phyloP scores from a whole-genome alignment of 2,329 filamentous ascomycete species.

The Aspergillus nomiae region DNA sequence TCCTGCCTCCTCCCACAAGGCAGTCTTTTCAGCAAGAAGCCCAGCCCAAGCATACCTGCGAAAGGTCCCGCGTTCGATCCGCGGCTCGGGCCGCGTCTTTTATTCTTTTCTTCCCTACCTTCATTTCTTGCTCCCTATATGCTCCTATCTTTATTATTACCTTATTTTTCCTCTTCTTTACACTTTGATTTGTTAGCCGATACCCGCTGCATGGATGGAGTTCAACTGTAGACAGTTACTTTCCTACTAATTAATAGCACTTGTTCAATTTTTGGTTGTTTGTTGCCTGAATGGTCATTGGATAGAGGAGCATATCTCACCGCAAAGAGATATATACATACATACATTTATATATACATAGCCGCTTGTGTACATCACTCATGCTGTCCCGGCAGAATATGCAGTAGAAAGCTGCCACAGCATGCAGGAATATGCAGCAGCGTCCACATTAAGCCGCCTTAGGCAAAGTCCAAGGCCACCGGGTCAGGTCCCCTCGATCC shows the following conservation, averaged over 20 bases:
- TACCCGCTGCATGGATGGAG: slow-evolving; percentile 6
- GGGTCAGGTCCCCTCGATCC: not conserved
- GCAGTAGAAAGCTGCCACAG: not conserved
- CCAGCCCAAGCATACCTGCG: slow-evolving; percentile 30
- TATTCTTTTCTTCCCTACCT: not conserved
- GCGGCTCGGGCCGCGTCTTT: slow-evolving; percentile 19
- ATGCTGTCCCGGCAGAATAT: not conserved
- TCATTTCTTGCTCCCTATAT: not conserved
- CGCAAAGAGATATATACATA: not conserved
- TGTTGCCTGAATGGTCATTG: not conserved
- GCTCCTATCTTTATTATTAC: slow-evolving; percentile 1
- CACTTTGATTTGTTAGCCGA: not conserved
- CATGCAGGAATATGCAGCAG: not conserved
- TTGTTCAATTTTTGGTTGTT: not conserved
- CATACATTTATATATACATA: not conserved
- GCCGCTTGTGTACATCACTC: not conserved
- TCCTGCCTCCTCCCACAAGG: not conserved
- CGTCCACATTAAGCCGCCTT: not conserved
- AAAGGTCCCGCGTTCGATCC: slow-evolving; percentile 31
- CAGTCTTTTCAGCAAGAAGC: slow-evolving; percentile 14
- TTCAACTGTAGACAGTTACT: not conserved
- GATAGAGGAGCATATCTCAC: not conserved
- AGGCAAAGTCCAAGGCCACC: not conserved
- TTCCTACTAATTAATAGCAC: not conserved
- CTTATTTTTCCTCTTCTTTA: not conserved